Evolutionary conservation across 305 asterid species (phyloP), one percentile per base, ranked within the genome.

Genomic region (Andrographis paniculata): DNA sequence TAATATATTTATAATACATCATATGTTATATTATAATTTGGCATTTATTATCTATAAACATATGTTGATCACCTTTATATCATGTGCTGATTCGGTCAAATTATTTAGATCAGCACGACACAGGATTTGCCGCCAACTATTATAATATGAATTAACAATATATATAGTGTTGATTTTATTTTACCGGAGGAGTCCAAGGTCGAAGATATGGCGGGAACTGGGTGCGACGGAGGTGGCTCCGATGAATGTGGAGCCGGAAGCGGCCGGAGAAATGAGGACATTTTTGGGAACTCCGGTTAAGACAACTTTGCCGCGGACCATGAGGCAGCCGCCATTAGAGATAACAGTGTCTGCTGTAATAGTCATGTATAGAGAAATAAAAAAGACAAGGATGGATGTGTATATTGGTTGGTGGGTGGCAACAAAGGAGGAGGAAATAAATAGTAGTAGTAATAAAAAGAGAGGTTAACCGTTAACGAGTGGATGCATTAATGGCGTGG

Each of bases 131-230:
- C 2, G 39, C 10, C 9, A 33, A 33, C 47, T 6, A 15, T 9
- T 10, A 17, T 8, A 8, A 24, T 24, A 8, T 24, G 8, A 17
- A 12, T 3, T 1, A 21, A 46, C 9, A 22, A 11, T 9, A 56
- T 6, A 14, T 30, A 24, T 24, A 24, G 30, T 24, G 8, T 24
- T 24, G 8, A 8, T 24, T 24, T 24, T 3, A 8, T 37, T 77
- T 69, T 56, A 73, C 84, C 59, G 59, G 9, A 77, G 80, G 42
- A 73, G 38, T 17, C 84, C 80, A 39, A 77, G 72, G 54, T 43
- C 52, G 54, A 75, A 72, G n/a, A 79, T 70, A 64, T 72, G 88
- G 45, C 51, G 71, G 49, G 76, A 68, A 52, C 73, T 69, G 4
- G 50, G 17, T 13, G 9, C 33, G 0, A 27, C 19, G 1, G 78